Evolutionary conservation across 345 rosid genomes (phyloP), one percentile per base, ranked within the genome.

Genomic region (Theobroma cacao): DNA sequence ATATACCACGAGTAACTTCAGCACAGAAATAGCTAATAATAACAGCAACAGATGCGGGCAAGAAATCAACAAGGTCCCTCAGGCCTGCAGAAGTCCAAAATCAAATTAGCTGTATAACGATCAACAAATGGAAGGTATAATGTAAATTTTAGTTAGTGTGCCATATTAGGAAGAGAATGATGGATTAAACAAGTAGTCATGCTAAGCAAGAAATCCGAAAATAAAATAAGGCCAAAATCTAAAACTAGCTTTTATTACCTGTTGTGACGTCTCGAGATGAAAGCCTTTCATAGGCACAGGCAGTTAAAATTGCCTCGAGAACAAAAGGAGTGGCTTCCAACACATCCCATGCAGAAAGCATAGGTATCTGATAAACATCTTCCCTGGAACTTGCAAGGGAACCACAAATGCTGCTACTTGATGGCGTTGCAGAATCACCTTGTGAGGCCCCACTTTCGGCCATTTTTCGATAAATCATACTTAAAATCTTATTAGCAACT

Each of bases 201-300:
- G 56, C 45, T 41, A 8, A 41, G 5, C 38, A 36, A n/a, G 2
- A 36, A 5, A 41, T 6, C 10, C 1, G 45, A 34, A 80, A 75
- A 38, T 33, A 50, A 80, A 67, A 50, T 9, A 33, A n/a, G n/a
- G 63, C 77, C 24, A 38, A 38, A 38, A 38, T 7, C 41, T 38
- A 38, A 38, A 38, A 38, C 41, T 38, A 7, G 41, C 20, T 55
- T 62, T 22, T 40, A 22, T 20, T 40, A 89, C 94, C 94, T 85
- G 91, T 91, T 47, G 84, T 89, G 77, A 91, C 75, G 75, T 89
- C 90, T 79, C 92, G 86, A 62, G 94, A 86, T 47, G 91, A 89
- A 76, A 91, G 88, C 75, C 85, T 84, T 74, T 91, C 94, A 84
- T 89, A 82, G 75, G 90, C 91, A 85, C 94, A 91, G 71, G 94